Conservation (phyloP, 495 filamentous ascomycete species). For the Penicillium coprophilum region DNA sequence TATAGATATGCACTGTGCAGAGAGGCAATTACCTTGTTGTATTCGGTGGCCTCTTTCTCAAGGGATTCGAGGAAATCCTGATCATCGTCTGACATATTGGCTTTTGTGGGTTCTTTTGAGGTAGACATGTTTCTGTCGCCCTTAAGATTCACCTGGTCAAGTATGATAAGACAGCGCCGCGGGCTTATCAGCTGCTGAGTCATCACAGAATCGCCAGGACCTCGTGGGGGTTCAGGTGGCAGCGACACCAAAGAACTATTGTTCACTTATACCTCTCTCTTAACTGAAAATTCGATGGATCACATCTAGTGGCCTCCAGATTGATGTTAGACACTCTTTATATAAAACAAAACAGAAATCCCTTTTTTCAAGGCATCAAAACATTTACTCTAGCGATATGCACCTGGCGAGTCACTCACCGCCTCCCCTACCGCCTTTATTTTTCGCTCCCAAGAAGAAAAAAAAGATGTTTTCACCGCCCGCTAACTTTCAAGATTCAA, state of each 20-base stretch:
- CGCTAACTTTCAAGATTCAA: constrained; percentile 11
- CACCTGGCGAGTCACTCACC: constrained; percentile 4
- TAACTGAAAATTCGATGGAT: no score
- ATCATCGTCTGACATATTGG: constrained; percentile 57
- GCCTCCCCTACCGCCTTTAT: constrained; percentile 2
- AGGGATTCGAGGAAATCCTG: constrained; percentile 80
- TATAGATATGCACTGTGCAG: neutral
- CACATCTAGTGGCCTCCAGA: neutral
- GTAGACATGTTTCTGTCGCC: neutral
- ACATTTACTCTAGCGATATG: neutral
- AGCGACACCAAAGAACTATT: neutral
- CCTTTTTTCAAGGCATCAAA: constrained; percentile 9
- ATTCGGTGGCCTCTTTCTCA: constrained; percentile 85
- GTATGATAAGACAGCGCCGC: neutral
- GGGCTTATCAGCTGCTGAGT: constrained; percentile 43
- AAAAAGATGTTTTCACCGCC: constrained; percentile 28
- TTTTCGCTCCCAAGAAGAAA: neutral
- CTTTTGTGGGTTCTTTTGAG: neutral
- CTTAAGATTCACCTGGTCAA: neutral
- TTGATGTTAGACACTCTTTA: constrained; percentile 23
- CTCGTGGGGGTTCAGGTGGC: neutral
- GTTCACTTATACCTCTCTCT: neutral
- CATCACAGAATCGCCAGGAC: constrained; percentile 19
- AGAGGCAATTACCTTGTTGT: constrained; percentile 64
- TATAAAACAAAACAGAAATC: no score